Evolutionary conservation across 1,139 yeast species (phyloP).

Genomic region (Blastobotrys elegans): DNA sequence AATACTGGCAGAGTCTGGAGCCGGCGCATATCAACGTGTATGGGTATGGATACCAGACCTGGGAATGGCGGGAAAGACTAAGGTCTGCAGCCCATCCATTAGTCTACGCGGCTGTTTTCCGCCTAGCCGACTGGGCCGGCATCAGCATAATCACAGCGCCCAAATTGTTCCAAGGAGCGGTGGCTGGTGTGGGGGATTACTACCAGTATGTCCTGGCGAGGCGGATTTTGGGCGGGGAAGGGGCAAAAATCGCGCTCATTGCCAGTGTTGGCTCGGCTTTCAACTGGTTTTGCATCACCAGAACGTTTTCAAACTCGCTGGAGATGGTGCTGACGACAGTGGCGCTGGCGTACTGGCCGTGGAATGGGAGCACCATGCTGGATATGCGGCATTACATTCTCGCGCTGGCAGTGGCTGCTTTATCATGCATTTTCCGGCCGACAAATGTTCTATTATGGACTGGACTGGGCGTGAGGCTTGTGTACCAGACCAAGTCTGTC

Average conservation of each 20-base stretch:
- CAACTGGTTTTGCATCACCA: constrained; percentile 73
- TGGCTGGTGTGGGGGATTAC: constrained; percentile 72
- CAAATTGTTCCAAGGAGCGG: constrained; percentile 58
- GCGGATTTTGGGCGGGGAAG: constrained; percentile 27
- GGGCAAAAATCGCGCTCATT: constrained; percentile 46
- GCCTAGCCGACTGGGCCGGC: constrained; percentile 24
- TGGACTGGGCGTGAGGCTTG: constrained; percentile 45
- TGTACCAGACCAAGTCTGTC: constrained; percentile 19
- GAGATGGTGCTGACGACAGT: constrained; percentile 69
- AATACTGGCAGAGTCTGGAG: constrained; percentile 86
- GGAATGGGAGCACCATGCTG: constrained; percentile 34
- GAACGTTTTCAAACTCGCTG: constrained; percentile 82
- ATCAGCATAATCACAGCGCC: constrained; percentile 44
- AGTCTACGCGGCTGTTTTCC: constrained; percentile 48
- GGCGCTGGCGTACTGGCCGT: constrained; percentile 75
- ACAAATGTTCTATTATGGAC: constrained; percentile 77
- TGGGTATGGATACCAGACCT: constrained; percentile 81
- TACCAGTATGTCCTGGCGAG: constrained; percentile 48
- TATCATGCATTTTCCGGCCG: constrained; percentile 59
- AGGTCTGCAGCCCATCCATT: constrained; percentile 80
- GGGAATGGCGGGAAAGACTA: constrained; percentile 86
- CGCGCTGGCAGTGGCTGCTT: constrained; percentile 27
- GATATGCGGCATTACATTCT: constrained; percentile 16
- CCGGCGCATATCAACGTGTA: constrained; percentile 77
- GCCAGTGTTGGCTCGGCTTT: constrained; percentile 68